Conservation (phyloP, 345 rosid genomes). For the Trapa incisa region DNA sequence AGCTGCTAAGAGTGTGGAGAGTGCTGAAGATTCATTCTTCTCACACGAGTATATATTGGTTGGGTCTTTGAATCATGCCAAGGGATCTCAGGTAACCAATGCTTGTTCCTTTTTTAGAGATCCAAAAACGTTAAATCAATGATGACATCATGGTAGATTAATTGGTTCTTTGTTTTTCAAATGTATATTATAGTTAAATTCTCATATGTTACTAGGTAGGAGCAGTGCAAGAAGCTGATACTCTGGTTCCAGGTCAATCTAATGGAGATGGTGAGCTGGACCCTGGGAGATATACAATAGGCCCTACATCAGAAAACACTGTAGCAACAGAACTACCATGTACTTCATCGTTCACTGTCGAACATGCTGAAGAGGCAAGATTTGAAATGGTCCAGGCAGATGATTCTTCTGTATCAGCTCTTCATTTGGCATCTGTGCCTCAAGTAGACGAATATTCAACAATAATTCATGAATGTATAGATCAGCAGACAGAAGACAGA, state of each 20-base stretch:
- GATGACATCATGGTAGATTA: not conserved
- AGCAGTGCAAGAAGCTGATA: slow-evolving; percentile 79
- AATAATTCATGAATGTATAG: not conserved
- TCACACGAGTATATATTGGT: slow-evolving; percentile 27
- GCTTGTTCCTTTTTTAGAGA: slow-evolving; percentile 41
- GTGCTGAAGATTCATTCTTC: slow-evolving; percentile 21
- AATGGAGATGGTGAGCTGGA: slow-evolving; percentile 17
- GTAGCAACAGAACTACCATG: slow-evolving; percentile 17
- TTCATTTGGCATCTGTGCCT: slow-evolving; percentile 12
- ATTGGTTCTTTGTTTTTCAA: not conserved
- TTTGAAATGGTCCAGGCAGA: slow-evolving; percentile 18
- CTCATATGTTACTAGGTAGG: slow-evolving; percentile 85
- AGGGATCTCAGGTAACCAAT: slow-evolving; percentile 69
- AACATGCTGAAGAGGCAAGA: slow-evolving; percentile 13
- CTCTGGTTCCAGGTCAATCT: slow-evolving; percentile 30
- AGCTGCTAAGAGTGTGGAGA: slow-evolving; percentile 18
- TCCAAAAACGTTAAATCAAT: not conserved
- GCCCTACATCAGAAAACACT: slow-evolving; percentile 4
- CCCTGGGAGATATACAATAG: slow-evolving; percentile 13
- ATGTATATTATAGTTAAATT: slow-evolving; percentile 30
- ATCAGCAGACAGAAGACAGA: slow-evolving; percentile 1
- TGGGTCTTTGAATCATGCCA: slow-evolving; percentile 28
- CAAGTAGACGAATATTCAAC: not conserved
- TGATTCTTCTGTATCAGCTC: slow-evolving; percentile 15
- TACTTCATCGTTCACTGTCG: slow-evolving; percentile 10